Base-by-base conservation (phyloP, 495 filamentous ascomycete genomes). In the Hypoxylon lienhwacheense region DNA sequence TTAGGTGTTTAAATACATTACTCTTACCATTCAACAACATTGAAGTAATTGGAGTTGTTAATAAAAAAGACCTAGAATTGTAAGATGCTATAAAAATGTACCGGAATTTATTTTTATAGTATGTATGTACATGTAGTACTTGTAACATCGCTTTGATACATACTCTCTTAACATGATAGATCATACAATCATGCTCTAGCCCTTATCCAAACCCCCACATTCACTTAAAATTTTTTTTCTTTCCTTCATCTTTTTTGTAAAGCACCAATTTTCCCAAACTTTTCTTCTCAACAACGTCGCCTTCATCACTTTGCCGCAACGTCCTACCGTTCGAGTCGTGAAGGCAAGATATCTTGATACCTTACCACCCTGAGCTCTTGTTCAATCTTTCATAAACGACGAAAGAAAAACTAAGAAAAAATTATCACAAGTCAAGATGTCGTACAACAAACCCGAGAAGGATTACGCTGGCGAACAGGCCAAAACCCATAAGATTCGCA, bases 401-500 rank as follows among this genome's bases (percentile, higher is more conserved):
- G 34, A 66, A 19, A 73, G 15, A 41, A 16, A 25, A 16, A 36
- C 1, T 22, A 25, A 25, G 24, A 64, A 70, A 64, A 29, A 29
- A 54, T 42, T 1, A n/a, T n/a, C 41, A 69, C 53, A 59, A 51
- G 61, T 67, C 81, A 89, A 80, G 55, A 95, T 95, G 90, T 93
- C 90, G 74, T 96, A 89, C 86, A 84, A 95, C 75, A 96, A 97
- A 80, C 78, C 82, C 67, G 91, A 96, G 78, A 96, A 97, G 84
- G 89, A 93, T 69, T 89, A 88, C 74, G 90, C 21, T 31, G 50
- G 56, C 56, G 56, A 60, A 50, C 35, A 42, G 56, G 49, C 56
- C 45, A 96, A 95, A 84, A 88, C 88, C 76, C 91, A 96, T 85
- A 90, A 92, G 80, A 96, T 96, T 82, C 88, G 92, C 69, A 97